Percentiles rank a stretch among this genome's conserved stretches.
Evolutionary conservation across 2,329 filamentous ascomycete species (phyloP).

Genomic region (Fusarium continuum): DNA sequence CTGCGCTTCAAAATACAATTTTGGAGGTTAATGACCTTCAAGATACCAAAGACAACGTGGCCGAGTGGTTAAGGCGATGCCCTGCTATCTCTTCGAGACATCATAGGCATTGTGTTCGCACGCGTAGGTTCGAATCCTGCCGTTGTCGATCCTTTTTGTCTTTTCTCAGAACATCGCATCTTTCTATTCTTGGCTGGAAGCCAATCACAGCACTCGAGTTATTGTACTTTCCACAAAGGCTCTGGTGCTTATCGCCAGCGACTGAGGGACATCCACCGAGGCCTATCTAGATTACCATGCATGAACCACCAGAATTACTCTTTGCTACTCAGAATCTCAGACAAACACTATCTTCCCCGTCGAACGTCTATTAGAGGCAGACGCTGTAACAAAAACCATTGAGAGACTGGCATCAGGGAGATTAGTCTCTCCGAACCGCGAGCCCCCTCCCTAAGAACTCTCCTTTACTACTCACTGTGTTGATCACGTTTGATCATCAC

Average conservation of each 20-base stretch:
- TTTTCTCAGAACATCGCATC: too few species aligned
- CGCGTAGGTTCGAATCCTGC: constrained; percentile 18
- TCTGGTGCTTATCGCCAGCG: too few species aligned
- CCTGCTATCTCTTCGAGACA: constrained; percentile 18
- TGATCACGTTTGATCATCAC: too few species aligned
- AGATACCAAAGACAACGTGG: constrained; percentile 4
- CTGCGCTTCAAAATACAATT: not conserved
- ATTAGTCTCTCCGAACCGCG: not conserved
- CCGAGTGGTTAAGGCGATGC: constrained; percentile 25
- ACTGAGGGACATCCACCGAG: too few species aligned
- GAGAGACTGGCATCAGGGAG: not conserved
- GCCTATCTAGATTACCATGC: too few species aligned
- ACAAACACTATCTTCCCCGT: too few species aligned
- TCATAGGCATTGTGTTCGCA: constrained; percentile 22
- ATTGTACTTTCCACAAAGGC: too few species aligned
- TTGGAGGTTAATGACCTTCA: fast-evolving
- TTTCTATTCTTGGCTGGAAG: too few species aligned
- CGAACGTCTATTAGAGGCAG: not conserved
- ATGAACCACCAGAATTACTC: too few species aligned
- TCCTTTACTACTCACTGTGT: too few species aligned
- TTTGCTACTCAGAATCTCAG: too few species aligned
- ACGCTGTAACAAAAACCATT: not conserved
- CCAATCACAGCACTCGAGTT: too few species aligned
- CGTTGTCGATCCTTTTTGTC: constrained; percentile 2
- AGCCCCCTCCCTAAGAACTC: not conserved